phyloP scores from a whole-genome alignment of 139 green algal genomes.

The Chlamydomonas asymmetrica region DNA sequence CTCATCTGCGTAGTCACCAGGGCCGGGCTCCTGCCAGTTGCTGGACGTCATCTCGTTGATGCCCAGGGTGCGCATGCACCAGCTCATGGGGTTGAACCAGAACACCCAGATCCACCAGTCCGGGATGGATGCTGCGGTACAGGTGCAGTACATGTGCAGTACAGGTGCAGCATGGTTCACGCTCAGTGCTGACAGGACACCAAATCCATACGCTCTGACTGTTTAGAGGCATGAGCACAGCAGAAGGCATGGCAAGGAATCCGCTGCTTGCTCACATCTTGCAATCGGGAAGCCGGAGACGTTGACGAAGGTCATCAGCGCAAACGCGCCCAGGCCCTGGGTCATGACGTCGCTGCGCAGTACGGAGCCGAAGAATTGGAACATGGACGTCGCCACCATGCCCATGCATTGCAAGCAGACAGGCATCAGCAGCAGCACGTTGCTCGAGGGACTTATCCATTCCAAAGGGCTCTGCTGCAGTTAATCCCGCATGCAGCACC shows the following conservation, averaged over 20 bases:
- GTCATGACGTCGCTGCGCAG: slow-evolving; percentile 22
- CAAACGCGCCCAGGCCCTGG: slow-evolving; percentile 18
- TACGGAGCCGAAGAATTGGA: slow-evolving; percentile 56
- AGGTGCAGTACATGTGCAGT: no score
- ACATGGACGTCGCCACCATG: slow-evolving; percentile 50
- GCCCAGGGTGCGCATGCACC: slow-evolving; percentile 18
- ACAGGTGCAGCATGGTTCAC: no score
- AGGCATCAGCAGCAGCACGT: slow-evolving; percentile 26
- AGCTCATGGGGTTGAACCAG: slow-evolving; percentile 37
- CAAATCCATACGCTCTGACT: no score
- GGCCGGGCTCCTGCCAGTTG: no score
- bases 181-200: no score
- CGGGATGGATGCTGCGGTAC: slow-evolving; percentile 19
- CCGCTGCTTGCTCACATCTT: slow-evolving; percentile 24
- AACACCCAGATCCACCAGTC: slow-evolving; percentile 44
- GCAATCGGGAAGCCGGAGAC: slow-evolving; percentile 65
- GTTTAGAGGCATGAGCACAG: no score
- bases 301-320: slow-evolving; percentile 54
- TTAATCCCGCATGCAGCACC: no score
- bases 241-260: no score
- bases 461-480: no score
- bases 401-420: slow-evolving; percentile 30
- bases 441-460: no score
- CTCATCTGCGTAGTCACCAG: background rate
- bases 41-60: slow-evolving; percentile 37